Base-by-base conservation (phyloP, 2,329 filamentous ascomycete genomes). In the Corinectria fuckeliana region DNA sequence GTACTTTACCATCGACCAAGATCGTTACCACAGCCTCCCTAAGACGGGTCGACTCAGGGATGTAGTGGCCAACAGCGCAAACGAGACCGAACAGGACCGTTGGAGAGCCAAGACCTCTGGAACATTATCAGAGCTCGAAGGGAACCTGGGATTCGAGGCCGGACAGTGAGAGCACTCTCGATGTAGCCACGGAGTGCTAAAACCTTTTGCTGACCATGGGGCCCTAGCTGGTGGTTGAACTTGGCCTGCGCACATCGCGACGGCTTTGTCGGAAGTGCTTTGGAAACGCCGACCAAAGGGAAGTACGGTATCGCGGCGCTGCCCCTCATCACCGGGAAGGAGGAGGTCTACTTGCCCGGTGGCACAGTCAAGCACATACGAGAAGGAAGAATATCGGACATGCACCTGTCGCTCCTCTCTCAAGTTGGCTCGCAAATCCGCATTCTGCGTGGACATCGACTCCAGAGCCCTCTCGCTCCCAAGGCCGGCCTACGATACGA, bases 141-240 rank as follows among this genome's bases (percentile, higher is more conserved):
- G 71, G 4, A 78, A 79, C 47, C 64, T 74, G 18, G 69, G 76
- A 30, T 83, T 82, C 52, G 74, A 80, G 49, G 74, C 78, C 21
- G 84, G 84, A 56, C 74, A 82, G 82, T 85, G 71, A 74, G 81
- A 72, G 41, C 8, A 4, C 5, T 2, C 36, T n/a, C 13, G 3
- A 28, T 16, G 9, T 18, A 36, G 21, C 25, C 14, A 9, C 4
- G 9, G 11, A 9, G 8, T 50, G 11, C 3, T 5, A 13, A 21
- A 2, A 9, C 28, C 23, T 8, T 5, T 54, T 51, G 25, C 53
- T 50, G 50, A 72, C 72, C 50, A 74, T 42, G 7, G 11, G 44
- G 25, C 8, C n/a, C 9, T 53, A 87, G 85, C 55, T 88, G 82
- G 85, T 87, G 84, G 83, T 70, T 85, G 16, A 83, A 85, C 52